Percentiles rank a stretch among this genome's conserved stretches.
phyloP scores from a whole-genome alignment of 208 protist species.

The Naegleria fowleri region DNA sequence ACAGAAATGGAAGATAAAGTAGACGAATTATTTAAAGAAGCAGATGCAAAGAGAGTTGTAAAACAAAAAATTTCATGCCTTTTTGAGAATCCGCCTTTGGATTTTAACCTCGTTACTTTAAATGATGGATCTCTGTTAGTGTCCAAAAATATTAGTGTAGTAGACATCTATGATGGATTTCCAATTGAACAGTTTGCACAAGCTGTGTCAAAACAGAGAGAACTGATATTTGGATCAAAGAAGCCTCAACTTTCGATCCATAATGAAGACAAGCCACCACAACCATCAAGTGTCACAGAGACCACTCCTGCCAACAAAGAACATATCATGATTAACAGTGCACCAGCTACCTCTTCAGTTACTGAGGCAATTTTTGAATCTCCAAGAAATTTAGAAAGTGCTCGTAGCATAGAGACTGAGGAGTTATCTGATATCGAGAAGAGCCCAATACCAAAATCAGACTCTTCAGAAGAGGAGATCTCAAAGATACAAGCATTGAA shows the following conservation, averaged over 20 bases:
- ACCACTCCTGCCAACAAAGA: background rate
- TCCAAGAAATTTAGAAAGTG: background rate
- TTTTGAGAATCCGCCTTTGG: background rate
- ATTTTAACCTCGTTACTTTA: background rate
- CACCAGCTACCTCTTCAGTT: background rate
- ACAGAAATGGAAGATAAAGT: background rate
- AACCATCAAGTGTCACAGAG: background rate
- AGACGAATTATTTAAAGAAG: background rate
- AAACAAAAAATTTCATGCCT: background rate
- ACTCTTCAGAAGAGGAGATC: background rate
- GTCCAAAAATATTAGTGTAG: no score
- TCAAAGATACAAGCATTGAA: background rate
- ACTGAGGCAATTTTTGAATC: background rate
- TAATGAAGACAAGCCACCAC: background rate
- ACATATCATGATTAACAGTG: background rate
- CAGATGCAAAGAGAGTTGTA: background rate
- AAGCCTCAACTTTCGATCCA: background rate
- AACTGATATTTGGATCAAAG: no score
- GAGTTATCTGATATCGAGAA: background rate
- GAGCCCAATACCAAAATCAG: background rate
- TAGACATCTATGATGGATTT: background rate
- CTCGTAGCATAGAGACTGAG: background rate
- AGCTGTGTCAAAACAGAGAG: no score
- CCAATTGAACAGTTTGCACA: background rate
- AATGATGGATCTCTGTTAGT: background rate